phyloP scores from a whole-genome alignment of 2,329 filamentous ascomycete species.

The Thelonectria olida region DNA sequence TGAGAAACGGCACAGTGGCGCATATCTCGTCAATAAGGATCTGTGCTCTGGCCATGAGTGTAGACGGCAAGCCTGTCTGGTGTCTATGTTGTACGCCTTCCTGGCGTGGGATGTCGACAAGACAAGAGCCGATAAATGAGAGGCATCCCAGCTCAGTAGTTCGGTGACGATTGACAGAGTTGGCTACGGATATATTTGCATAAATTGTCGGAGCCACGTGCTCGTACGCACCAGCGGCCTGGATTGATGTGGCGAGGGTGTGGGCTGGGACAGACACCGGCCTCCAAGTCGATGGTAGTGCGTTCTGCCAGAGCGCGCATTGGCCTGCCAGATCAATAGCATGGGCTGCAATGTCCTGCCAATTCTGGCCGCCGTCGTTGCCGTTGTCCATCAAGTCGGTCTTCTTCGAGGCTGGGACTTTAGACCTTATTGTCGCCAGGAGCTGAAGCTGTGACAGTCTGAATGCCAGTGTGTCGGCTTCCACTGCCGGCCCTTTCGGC shows the following conservation, averaged over 20 bases:
- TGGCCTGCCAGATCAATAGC: background rate
- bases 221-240: background rate
- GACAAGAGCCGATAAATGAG: background rate
- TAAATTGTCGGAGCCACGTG: background rate
- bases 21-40: slow-evolving; percentile 18
- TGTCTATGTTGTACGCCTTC: background rate
- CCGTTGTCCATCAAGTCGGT: background rate
- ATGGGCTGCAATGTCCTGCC: background rate
- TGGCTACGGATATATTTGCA: background rate
- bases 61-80: background rate
- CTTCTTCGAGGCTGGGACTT: background rate
- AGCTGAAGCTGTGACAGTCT: background rate
- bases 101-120: background rate
- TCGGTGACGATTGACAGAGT: slow-evolving; percentile 3
- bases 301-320: slow-evolving; percentile 2
- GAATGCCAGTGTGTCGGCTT: slow-evolving; percentile 5
- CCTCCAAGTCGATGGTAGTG: slow-evolving; percentile 1
- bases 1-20: slow-evolving; percentile 16
- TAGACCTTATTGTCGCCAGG: background rate
- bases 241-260: background rate
- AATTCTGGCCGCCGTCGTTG: background rate
- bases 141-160: slow-evolving; percentile 2
- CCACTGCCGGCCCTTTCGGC: background rate
- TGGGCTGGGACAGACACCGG: background rate
- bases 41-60: background rate